phyloP scores from a whole-genome alignment of 2,329 filamentous ascomycete species.

The Fusarium beomiforme region DNA sequence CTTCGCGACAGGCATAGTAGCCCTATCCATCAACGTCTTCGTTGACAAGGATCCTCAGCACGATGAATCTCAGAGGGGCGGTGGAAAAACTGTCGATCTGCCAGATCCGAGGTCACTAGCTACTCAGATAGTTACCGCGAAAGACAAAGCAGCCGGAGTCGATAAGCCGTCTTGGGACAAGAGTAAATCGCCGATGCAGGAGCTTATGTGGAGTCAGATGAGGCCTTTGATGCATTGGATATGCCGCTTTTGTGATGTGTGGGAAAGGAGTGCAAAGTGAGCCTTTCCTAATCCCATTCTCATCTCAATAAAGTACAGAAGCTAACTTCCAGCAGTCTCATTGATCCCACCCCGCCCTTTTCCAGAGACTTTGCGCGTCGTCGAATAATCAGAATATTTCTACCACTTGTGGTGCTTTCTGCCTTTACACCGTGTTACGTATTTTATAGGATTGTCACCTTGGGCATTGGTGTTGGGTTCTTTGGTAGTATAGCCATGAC shows the following conservation, averaged over 20 bases:
- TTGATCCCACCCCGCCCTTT: conserved; percentile 69
- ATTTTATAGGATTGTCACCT: background rate
- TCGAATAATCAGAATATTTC: background rate
- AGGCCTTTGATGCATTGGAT: conserved; percentile 70
- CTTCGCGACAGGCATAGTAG: conserved; percentile 72
- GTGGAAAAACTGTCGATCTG: conserved; percentile 50
- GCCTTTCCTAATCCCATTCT: too few relatives aligned
- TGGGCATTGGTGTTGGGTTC: background rate
- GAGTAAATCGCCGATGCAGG: conserved; percentile 79
- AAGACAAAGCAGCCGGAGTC: conserved; percentile 57
- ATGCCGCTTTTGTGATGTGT: conserved; percentile 53
- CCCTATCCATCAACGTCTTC: conserved; percentile 70
- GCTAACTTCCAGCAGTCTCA: conserved; percentile 46
- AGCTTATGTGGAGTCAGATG: conserved; percentile 78
- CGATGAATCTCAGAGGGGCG: conserved; percentile 52
- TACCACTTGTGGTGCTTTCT: background rate
- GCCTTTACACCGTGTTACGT: background rate
- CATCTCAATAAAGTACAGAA: too few relatives aligned
- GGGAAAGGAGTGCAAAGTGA: conserved; percentile 54
- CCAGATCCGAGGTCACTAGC: conserved; percentile 35
- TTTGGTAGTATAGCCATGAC: background rate
- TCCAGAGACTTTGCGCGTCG: conserved; percentile 64
- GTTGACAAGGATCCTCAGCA: conserved; percentile 76
- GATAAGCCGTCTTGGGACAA: conserved; percentile 67
- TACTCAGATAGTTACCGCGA: conserved; percentile 55